Evolutionary conservation across 352 stramenopile species (phyloP).

Genomic region (Elongisporangium prolatum): DNA sequence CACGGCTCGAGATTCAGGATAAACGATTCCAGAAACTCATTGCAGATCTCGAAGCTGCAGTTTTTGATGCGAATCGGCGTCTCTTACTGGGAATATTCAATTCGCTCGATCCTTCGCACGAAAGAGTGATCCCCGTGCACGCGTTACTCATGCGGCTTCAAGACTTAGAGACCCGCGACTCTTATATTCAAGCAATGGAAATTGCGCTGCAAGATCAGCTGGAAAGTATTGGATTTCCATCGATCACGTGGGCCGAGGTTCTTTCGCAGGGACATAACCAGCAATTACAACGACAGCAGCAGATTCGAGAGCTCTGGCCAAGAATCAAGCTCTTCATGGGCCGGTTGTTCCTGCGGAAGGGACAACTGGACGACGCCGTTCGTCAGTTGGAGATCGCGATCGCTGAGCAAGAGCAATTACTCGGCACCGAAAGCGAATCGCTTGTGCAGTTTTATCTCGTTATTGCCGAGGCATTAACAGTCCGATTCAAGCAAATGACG

Average conservation of each 20-base stretch:
- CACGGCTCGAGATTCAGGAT: constrained; percentile 33
- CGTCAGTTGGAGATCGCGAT: constrained; percentile 42
- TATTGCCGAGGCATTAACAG: constrained; percentile 40
- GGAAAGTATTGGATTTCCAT: constrained; percentile 6
- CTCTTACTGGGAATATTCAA: constrained; percentile 28
- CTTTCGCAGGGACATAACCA: constrained; percentile 14
- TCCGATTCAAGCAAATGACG: constrained; percentile 48
- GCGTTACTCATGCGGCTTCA: constrained; percentile 30
- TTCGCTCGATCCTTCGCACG: constrained; percentile 31
- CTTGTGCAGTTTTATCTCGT: constrained; percentile 58
- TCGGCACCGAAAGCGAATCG: constrained; percentile 13
- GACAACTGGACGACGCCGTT: constrained; percentile 53
- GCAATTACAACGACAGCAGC: constrained; percentile 3
- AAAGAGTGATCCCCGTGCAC: constrained; percentile 39
- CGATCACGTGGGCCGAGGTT: constrained; percentile 27
- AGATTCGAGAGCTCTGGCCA: constrained; percentile 22
- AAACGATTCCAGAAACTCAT: constrained; percentile 32
- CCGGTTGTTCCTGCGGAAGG: constrained; percentile 44
- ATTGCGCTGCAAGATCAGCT: constrained; percentile 12
- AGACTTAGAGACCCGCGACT: constrained; percentile 6
- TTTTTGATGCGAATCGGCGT: constrained; percentile 15
- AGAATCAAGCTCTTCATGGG: constrained; percentile 47
- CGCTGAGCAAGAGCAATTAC: constrained; percentile 30
- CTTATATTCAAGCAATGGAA: constrained; percentile 22
- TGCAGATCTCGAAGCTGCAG: constrained; percentile 15